Percentiles rank a stretch among this genome's conserved stretches.
Conservation (phyloP, 495 filamentous ascomycete species). For the Trichoderma asperelloides region DNA sequence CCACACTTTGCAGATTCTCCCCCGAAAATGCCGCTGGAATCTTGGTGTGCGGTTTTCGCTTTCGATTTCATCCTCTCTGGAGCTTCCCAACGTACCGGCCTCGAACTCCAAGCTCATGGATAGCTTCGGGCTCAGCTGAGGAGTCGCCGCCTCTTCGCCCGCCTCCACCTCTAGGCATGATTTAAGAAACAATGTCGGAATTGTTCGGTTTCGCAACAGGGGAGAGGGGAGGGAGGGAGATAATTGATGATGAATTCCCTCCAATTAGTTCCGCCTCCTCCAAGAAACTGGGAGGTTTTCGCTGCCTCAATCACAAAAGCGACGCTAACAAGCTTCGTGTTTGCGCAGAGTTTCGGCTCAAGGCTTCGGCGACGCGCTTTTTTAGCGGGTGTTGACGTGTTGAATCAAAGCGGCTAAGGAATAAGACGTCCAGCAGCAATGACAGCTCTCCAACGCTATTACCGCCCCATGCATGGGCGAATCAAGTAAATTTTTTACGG, state of each 20-base stretch:
- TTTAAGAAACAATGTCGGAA: not conserved
- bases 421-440: too few species aligned
- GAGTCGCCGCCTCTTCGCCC: not conserved
- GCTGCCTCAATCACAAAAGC: not conserved
- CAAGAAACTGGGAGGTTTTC: not conserved
- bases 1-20: not conserved
- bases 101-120: constrained; percentile 39
- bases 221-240: not conserved
- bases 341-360: not conserved
- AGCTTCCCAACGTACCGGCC: constrained; percentile 33
- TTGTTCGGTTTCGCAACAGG: not conserved
- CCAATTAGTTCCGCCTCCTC: not conserved
- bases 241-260: not conserved
- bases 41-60: not conserved
- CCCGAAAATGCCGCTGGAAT: not conserved
- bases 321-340: not conserved
- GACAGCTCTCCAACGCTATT: not conserved
- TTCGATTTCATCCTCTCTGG: not conserved
- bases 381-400: constrained; percentile 2
- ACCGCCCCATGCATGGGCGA: too few species aligned
- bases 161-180: constrained; percentile 3
- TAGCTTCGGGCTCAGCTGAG: constrained; percentile 9
- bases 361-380: not conserved
- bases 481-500: not conserved
- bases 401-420: too few species aligned